These are phyloP conservation scores for Dacryopinax spathularia DNA, from an alignment of 768 basidiomycete species.

Conservation along the genomic window DNA sequence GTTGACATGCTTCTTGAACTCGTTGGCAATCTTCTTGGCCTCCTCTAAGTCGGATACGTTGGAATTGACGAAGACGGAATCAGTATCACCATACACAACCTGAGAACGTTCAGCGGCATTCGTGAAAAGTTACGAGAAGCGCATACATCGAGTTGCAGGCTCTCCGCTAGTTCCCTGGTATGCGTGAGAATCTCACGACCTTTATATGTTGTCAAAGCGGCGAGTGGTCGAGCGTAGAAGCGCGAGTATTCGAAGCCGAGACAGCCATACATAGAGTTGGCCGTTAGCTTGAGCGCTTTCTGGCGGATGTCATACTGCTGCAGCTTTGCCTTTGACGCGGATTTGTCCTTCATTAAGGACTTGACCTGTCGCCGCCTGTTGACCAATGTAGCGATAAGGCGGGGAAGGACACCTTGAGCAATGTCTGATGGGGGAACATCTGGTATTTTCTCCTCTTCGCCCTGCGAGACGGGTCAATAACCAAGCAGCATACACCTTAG, in stretches of 20 bases:
- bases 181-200: conserved; percentile 93
- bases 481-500: not conserved
- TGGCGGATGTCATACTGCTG: conserved; percentile 90
- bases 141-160: conserved; percentile 72
- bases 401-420: conserved; percentile 79
- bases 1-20: conserved; percentile 93
- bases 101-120: conserved; percentile 21
- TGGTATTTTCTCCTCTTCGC: conserved; percentile 71
- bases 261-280: conserved; percentile 99
- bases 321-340: conserved; percentile 2
- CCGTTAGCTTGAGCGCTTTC: conserved; percentile 90
- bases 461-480: conserved; percentile 25
- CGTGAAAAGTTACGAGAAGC: not conserved
- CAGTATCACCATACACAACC: conserved; percentile 99
- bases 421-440: conserved; percentile 65
- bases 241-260: conserved; percentile 93
- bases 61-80: conserved; percentile 97
- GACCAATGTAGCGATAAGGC: conserved; percentile 94
- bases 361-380: conserved; percentile 82
- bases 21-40: conserved; percentile 77
- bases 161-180: conserved; percentile 84
- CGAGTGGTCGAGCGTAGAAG: conserved; percentile 93
- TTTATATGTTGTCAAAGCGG: conserved; percentile 92
- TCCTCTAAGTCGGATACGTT: conserved; percentile 77
- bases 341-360: conserved; percentile 77